phyloP scores from a whole-genome alignment of 2,329 filamentous ascomycete genomes.

The Hypoxylon sp. region DNA sequence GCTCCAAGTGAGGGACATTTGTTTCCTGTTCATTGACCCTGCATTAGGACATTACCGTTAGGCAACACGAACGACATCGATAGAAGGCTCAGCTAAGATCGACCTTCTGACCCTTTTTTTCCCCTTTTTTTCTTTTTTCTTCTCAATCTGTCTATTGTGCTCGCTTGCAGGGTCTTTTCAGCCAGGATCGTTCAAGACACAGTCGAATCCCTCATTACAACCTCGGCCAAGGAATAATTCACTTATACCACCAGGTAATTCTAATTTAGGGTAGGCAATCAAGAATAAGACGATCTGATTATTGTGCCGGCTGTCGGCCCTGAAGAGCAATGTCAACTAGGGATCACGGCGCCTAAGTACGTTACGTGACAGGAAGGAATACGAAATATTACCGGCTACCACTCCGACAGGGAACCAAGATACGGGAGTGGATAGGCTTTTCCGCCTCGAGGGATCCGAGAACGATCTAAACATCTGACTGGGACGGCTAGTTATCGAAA shows the following conservation, averaged over 20 bases:
- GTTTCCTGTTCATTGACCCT: slow-evolving; percentile 35
- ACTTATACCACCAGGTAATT: slow-evolving; percentile 6
- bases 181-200: slow-evolving; percentile 27
- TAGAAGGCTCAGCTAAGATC: slow-evolving; percentile 24
- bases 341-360: background rate
- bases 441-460: slow-evolving; percentile 26
- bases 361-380: slow-evolving; percentile 12
- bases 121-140: too few relatives aligned
- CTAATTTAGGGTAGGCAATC: slow-evolving; percentile 1
- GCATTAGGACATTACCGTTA: slow-evolving; percentile 4
- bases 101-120: slow-evolving; percentile 20
- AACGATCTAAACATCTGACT: slow-evolving; percentile 35
- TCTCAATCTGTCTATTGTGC: background rate
- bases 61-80: background rate
- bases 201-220: slow-evolving; percentile 24
- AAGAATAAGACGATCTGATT: slow-evolving; percentile 3
- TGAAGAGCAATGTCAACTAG: slow-evolving; percentile 2
- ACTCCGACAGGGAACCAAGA: slow-evolving; percentile 12
- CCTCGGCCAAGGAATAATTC: slow-evolving; percentile 10
- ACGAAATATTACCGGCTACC: slow-evolving; percentile 9
- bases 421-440: slow-evolving; percentile 14
- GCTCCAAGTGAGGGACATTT: slow-evolving; percentile 12
- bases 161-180: slow-evolving; percentile 12
- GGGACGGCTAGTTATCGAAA: slow-evolving; percentile 34
- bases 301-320: slow-evolving; percentile 1